Evolutionary conservation across 1,284 basidiomycete genomes (phyloP), one percentile per base, ranked within the genome.

Genomic region (Ustilago xerochloae): DNA sequence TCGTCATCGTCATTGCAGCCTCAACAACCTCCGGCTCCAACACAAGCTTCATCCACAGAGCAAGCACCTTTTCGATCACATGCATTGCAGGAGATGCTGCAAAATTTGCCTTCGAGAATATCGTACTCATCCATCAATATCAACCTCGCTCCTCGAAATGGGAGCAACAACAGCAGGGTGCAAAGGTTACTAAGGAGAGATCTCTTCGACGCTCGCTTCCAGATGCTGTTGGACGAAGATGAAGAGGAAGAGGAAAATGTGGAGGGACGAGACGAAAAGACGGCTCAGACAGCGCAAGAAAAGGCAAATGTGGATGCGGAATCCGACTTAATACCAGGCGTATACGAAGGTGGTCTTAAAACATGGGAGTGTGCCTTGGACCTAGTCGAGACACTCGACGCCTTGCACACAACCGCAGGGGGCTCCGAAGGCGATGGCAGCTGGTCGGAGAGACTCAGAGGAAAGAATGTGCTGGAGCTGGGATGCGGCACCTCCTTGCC

Each of bases 341-440:
- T 94, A 0, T 98, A 99, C 81, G 96, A 98, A 85, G 96, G 96
- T 15, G 96, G 96, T 0, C 84, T 99, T 58, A 98, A 98, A 85
- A 97, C 94, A 3, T 99, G 96, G 96, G 96, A 99, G 84, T 97
- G 94, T 70, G 92, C 93, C 35, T 85, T 95, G 15, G 96, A 98
- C 84, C 87, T 99, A 0, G 92, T 82, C 29, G 65, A 72, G 12
- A 71, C 66, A 20, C 78, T 84, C 4, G 55, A 78, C 20, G 26
- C 53, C 18, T 26, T 63, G 16, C 35, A 65, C 22, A n/a, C 48
- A 7, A 46, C 32, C 4, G 38, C 46, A 8, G 47, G 47, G 7
- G 38, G 47, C 13, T 28, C 46, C n/a, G 47, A 50, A 39, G 56
- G 35, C 9, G 47, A 50, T 22, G 46, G 46, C 5, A 54, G 65